phyloP scores from a whole-genome alignment of 2,329 filamentous ascomycete species.

The Aspergillus fumigatiaffinis region DNA sequence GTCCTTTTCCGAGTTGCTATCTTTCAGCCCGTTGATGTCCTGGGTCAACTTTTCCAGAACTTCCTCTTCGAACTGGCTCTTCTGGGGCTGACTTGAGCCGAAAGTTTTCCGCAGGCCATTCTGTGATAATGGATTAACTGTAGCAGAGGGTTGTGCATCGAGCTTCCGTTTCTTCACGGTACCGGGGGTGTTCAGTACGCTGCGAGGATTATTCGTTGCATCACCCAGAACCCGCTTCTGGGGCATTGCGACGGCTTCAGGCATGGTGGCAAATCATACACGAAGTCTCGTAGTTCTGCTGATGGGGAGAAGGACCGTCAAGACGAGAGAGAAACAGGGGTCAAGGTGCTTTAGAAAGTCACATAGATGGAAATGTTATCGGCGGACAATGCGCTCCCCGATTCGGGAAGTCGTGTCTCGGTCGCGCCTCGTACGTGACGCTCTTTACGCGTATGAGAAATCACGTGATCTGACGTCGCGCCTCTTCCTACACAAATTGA shows the following conservation, averaged over 20 bases:
- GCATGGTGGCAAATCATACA: constrained; percentile 29
- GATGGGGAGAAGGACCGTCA: not conserved
- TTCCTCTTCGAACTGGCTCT: constrained; percentile 90
- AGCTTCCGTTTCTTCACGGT: constrained; percentile 79
- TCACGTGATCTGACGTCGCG: not conserved
- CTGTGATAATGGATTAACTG: constrained; percentile 59
- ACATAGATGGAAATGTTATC: not conserved
- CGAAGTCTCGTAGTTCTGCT: not conserved
- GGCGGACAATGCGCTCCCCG: constrained; percentile 9
- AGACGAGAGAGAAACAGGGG: not conserved
- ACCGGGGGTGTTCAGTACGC: constrained; percentile 52
- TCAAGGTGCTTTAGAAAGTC: not conserved
- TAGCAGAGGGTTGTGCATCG: constrained; percentile 51
- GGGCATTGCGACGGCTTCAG: constrained; percentile 44
- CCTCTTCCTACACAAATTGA: too few species aligned
- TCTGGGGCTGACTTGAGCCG: constrained; percentile 66
- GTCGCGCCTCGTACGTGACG: constrained; percentile 24
- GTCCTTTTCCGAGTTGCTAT: constrained; percentile 85
- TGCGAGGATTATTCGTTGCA: constrained; percentile 60
- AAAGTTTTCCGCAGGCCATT: constrained; percentile 52
- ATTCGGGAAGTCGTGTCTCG: constrained; percentile 14
- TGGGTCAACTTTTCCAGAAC: constrained; percentile 95
- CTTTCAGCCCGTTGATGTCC: constrained; percentile 80
- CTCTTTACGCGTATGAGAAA: constrained; percentile 20
- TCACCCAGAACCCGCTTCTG: constrained; percentile 73